Base-by-base conservation (phyloP, 768 basidiomycete genomes). In the Termitomyces sp. region DNA sequence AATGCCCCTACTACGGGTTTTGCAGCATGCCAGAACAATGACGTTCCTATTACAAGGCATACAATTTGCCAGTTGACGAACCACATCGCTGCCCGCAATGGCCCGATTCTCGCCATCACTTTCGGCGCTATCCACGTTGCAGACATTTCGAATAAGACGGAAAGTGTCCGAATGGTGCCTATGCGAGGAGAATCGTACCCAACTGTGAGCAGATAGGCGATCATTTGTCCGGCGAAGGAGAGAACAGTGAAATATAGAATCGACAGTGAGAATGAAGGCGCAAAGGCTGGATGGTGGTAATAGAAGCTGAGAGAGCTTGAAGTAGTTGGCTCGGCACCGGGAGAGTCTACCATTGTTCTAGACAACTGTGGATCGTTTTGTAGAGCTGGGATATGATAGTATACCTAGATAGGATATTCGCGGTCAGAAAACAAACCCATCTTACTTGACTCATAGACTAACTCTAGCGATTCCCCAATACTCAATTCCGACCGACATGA, bases 221-320 rank as follows among this genome's bases (percentile, higher is more conserved):
- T 58, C 69, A 70, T 70, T 50, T 70, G 68, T 22, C 62, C 64
- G n/a, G 57, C 36, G n/a, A 68, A 66, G 28, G 58, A 62, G n/a
- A 71, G 69, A 3, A 70, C 69, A 10, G 69, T 70, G 57, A 71
- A 62, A 52, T 71, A 71, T n/a, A 71, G 64, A 1, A 71, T 43
- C 16, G 65, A 62, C 11, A 62, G 40, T 1, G 70, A 54, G 20
- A 68, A 59, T 16, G 69, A 69, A 13, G 64, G 65, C 26, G 61
- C 62, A 55, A 67, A 67, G 11, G 57, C 65, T 10, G 57, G 60
- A 44, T 66, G 65, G 16, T 58, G 55, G 48, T 52, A 58, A 56
- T 67, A 70, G 60, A 55, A 62, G 10, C 47, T 59, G 43, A 67
- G 51, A 18, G 57, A 46, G 11, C 44, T 20, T 33, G 51, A 48